A percentile compares a stretch with the other conserved stretches of the same genome.
Conservation (phyloP, 768 basidiomycete genomes). For the Amanita phalloides region DNA sequence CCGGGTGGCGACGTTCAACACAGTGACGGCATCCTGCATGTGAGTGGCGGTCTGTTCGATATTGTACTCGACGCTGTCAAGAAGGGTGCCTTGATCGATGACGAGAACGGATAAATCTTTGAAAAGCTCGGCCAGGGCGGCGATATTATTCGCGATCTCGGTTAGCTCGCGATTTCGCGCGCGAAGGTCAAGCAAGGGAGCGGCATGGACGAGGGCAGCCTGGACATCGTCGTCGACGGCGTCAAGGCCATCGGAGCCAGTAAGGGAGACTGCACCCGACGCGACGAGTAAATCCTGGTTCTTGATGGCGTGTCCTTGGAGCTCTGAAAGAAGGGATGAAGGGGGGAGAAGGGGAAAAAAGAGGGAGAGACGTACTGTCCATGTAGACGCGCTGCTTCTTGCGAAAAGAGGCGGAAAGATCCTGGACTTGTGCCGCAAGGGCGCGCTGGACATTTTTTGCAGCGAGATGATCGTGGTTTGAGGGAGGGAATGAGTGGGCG, state of each 20-base stretch:
- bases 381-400: conserved; percentile 98
- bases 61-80: conserved; percentile 97
- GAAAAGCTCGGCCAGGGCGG: conserved; percentile 88
- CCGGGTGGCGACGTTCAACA: conserved; percentile 75
- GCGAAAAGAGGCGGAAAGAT: conserved; percentile 81
- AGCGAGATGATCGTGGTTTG: conserved; percentile 41
- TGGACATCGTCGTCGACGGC: conserved; percentile 87
- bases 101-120: conserved; percentile 89
- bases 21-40: conserved; percentile 74
- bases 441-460: conserved; percentile 94
- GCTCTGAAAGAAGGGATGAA: conserved; percentile 36
- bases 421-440: conserved; percentile 93
- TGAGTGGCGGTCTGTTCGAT: conserved; percentile 85
- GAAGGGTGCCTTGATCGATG: conserved; percentile 94
- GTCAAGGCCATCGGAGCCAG: conserved; percentile 71
- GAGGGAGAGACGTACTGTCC: conserved; percentile 65
- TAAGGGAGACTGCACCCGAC: conserved; percentile 75
- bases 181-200: conserved; percentile 29
- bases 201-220: conserved; percentile 44
- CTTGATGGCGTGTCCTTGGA: conserved; percentile 97
- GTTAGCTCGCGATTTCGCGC: conserved; percentile 61
- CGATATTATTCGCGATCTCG: conserved; percentile 88
- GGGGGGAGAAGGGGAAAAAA: conserved; percentile 5
- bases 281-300: conserved; percentile 91
- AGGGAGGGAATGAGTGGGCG: conserved; percentile 56